A percentile compares a stretch with the other conserved stretches of the same genome.
Conservation (phyloP, 1,284 basidiomycete genomes). For the Boletus smithii region DNA sequence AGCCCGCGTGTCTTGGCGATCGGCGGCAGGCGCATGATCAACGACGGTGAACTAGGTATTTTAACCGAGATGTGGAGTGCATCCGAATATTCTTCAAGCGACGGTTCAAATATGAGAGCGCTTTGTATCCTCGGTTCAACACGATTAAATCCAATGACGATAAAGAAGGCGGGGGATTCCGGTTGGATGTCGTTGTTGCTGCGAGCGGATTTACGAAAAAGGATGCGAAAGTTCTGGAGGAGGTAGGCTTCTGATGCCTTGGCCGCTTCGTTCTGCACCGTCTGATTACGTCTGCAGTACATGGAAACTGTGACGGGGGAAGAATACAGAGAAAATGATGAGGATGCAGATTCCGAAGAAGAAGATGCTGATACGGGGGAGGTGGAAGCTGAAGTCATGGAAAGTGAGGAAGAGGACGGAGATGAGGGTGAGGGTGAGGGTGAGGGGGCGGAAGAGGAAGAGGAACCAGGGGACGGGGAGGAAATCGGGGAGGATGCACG, state of each 20-base stretch:
- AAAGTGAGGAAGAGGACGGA: constrained; percentile 30
- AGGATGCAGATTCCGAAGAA: constrained; percentile 30
- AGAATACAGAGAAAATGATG: constrained; percentile 37
- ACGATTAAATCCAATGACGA: constrained; percentile 53
- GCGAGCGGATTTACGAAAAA: constrained; percentile 89
- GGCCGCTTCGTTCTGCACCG: constrained; percentile 12
- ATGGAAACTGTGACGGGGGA: constrained; percentile 58
- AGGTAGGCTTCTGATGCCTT: constrained; percentile 49
- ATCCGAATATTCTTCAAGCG: constrained; percentile 92
- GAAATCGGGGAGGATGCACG: constrained; percentile 25
- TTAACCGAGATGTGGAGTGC: constrained; percentile 97
- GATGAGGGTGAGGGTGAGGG: constrained; percentile 35
- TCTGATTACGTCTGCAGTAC: constrained; percentile 45
- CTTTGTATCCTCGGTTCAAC: constrained; percentile 82
- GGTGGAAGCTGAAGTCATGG: constrained; percentile 35
- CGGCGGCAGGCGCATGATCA: constrained; percentile 13
- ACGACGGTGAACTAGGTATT: constrained; percentile 69
- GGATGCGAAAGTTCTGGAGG: constrained; percentile 79
- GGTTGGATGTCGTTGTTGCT: constrained; percentile 84
- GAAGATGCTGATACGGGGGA: constrained; percentile 37
- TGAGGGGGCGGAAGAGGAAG: constrained; percentile 20
- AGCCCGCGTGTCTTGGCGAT: constrained; percentile 31
- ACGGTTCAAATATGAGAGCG: constrained; percentile 90
- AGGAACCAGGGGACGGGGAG: constrained; percentile 19
- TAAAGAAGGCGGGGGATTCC: constrained; percentile 50